Conservation (phyloP, 2,329 filamentous ascomycete species). For the Ceratocystis cubensis region DNA sequence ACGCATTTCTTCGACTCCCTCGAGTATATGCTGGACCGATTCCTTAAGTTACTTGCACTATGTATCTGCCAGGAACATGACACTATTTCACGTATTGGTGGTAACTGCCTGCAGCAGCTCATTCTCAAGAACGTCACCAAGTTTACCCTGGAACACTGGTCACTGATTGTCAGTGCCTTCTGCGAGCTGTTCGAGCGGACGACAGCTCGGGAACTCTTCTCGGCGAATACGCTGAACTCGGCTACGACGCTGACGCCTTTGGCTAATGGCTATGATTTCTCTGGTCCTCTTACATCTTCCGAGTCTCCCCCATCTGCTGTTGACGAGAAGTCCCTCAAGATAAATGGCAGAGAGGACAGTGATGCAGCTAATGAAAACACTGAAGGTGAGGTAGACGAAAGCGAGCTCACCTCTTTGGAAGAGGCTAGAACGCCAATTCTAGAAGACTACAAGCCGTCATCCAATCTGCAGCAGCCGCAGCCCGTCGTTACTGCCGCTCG, state of each 20-base stretch:
- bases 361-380: conserved; percentile 16
- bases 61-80: conserved; percentile 99
- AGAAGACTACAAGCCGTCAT: conserved; percentile 77
- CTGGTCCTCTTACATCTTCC: conserved; percentile 33
- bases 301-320: conserved; percentile 25
- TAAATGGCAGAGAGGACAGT: conserved; percentile 42
- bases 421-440: conserved; percentile 29
- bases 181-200: conserved; percentile 91
- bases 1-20: conserved; percentile 96
- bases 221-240: conserved; percentile 52
- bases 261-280: conserved; percentile 41
- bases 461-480: conserved; percentile 70
- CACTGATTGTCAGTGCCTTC: conserved; percentile 87
- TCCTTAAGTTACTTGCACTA: conserved; percentile 81
- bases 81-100: conserved; percentile 92
- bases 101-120: conserved; percentile 92
- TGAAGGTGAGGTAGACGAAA: conserved; percentile 24
- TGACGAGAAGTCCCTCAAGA: conserved; percentile 48
- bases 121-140: conserved; percentile 94
- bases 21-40: conserved; percentile 97
- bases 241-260: conserved; percentile 40
- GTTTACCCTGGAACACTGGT: conserved; percentile 78
- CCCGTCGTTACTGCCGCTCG: conserved; percentile 86
- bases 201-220: conserved; percentile 90
- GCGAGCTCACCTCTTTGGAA: not conserved